Conservation (phyloP, 345 rosid genomes). For the Acer campestre region DNA sequence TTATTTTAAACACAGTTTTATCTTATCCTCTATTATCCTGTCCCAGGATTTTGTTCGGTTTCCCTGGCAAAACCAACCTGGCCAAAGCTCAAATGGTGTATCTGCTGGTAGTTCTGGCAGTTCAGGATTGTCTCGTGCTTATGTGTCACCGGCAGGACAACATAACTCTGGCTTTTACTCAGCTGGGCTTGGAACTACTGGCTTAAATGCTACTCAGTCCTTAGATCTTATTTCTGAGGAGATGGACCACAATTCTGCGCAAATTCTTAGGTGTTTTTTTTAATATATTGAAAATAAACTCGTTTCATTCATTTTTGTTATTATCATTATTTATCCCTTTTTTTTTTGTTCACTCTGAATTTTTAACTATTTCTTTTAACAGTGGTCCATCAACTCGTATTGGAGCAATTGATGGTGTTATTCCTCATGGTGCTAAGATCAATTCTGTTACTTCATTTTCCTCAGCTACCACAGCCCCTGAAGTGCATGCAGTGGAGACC, state of each 20-base stretch:
- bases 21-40: constrained; percentile 15
- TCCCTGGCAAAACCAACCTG: constrained; percentile 94
- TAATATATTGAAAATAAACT: not conserved
- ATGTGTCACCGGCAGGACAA: constrained; percentile 58
- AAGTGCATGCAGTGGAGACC: constrained; percentile 32
- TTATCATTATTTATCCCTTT: not conserved
- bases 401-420: constrained; percentile 50
- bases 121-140: constrained; percentile 48
- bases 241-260: constrained; percentile 57
- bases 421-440: constrained; percentile 47
- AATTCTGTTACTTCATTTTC: constrained; percentile 53
- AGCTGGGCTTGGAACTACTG: constrained; percentile 46
- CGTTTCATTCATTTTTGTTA: not conserved
- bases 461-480: constrained; percentile 49
- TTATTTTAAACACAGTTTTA: not conserved
- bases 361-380: constrained; percentile 23
- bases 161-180: constrained; percentile 43
- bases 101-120: constrained; percentile 49
- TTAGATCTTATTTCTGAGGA: constrained; percentile 63
- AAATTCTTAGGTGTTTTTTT: constrained; percentile 51
- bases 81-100: constrained; percentile 57
- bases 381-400: constrained; percentile 56
- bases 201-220: constrained; percentile 56
- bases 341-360: constrained; percentile 12
- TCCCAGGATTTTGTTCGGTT: constrained; percentile 92